phyloP scores from a whole-genome alignment of 352 stramenopile genomes.

The Pythium monospermum region DNA sequence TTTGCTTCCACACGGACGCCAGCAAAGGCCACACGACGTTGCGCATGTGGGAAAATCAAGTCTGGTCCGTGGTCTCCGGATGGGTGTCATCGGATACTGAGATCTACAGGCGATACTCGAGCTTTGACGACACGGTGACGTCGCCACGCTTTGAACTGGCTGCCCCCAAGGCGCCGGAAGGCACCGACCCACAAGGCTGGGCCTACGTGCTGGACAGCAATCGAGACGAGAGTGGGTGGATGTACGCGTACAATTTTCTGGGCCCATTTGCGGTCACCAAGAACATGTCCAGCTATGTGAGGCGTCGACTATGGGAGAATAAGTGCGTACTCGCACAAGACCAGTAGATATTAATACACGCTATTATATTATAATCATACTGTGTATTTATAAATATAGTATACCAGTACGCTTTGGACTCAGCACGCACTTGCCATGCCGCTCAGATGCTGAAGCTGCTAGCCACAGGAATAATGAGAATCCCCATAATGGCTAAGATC shows the following conservation, averaged over 20 bases:
- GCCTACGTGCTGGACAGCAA: constrained; percentile 36
- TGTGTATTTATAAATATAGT: background rate
- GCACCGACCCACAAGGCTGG: constrained; percentile 45
- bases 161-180: constrained; percentile 31
- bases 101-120: constrained; percentile 47
- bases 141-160: constrained; percentile 41
- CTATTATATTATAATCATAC: background rate
- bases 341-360: background rate
- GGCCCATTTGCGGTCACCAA: constrained; percentile 55
- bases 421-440: no score
- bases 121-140: constrained; percentile 41
- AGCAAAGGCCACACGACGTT: constrained; percentile 31
- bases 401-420: background rate
- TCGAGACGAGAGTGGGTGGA: constrained; percentile 54
- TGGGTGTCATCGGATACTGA: constrained; percentile 43
- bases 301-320: constrained; percentile 71
- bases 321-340: constrained; percentile 31
- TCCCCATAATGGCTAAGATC: no score
- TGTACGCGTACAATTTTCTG: constrained; percentile 56
- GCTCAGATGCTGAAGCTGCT: no score
- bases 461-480: no score
- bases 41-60: constrained; percentile 65
- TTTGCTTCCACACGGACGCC: constrained; percentile 34
- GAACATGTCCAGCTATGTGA: constrained; percentile 46
- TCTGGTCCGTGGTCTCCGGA: constrained; percentile 38